phyloP scores from a whole-genome alignment of 169 alveolate genomes.

The Ichthyophthirius multifiliis region DNA sequence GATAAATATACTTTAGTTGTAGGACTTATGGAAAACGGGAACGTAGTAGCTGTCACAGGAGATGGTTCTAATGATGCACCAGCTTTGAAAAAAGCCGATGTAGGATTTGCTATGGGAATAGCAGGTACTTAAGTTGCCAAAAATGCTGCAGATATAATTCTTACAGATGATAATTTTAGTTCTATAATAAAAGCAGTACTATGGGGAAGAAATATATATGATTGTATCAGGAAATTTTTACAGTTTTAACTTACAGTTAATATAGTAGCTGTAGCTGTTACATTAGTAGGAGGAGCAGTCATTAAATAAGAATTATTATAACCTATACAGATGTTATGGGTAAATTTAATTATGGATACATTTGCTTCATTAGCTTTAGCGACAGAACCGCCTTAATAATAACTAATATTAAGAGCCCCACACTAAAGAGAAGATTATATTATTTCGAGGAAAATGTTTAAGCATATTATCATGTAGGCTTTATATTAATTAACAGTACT shows the following conservation, averaged over 20 bases:
- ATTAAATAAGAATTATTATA: constrained; percentile 53
- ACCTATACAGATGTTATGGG: constrained; percentile 75
- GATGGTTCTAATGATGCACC: constrained; percentile 96
- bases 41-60: constrained; percentile 94
- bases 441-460: constrained; percentile 75
- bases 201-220: constrained; percentile 91
- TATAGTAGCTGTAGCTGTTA: constrained; percentile 80
- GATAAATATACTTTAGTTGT: constrained; percentile 87
- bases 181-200: constrained; percentile 88
- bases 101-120: constrained; percentile 95
- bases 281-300: constrained; percentile 62
- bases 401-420: constrained; percentile 67
- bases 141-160: constrained; percentile 89
- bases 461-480: constrained; percentile 63
- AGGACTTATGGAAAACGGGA: constrained; percentile 64
- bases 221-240: constrained; percentile 88
- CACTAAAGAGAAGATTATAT: constrained; percentile 70
- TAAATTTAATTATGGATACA: constrained; percentile 82
- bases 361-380: constrained; percentile 85
- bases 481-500: constrained; percentile 59
- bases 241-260: constrained; percentile 89
- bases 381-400: constrained; percentile 79
- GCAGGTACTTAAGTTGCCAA: constrained; percentile 93
- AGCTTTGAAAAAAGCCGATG: constrained; percentile 92
- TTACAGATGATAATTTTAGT: constrained; percentile 90